Evolutionary conservation across 306 rosid genomes (phyloP).

Genomic region (Alnus rubra): DNA sequence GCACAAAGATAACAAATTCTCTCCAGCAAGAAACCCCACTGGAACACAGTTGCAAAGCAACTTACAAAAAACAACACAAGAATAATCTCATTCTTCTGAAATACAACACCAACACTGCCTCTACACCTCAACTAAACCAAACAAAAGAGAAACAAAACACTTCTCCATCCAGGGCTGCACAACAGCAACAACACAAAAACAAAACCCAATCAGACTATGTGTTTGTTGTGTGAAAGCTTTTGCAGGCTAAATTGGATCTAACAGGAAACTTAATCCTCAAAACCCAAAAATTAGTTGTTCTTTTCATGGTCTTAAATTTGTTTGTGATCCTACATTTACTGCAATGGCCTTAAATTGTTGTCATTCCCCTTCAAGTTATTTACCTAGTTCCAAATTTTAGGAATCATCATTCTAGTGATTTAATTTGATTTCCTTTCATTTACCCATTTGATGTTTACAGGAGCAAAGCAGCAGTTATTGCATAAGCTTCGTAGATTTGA

Average conservation of each 20-base stretch:
- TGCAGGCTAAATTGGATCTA: not conserved
- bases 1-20: too few relatives aligned
- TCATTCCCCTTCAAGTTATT: not conserved
- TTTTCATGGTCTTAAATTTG: not conserved
- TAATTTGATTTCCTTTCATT: not conserved
- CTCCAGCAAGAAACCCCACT: too few relatives aligned
- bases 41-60: too few relatives aligned
- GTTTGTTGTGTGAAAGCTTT: not conserved
- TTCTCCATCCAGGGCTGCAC: too few relatives aligned
- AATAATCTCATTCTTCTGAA: too few relatives aligned
- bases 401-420: not conserved
- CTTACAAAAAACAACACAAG: too few relatives aligned
- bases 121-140: too few relatives aligned
- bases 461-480: slow-evolving; percentile 71
- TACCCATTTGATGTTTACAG: slow-evolving; percentile 44
- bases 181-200: too few relatives aligned
- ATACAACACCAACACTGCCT: too few relatives aligned
- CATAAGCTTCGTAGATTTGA: slow-evolving; percentile 83
- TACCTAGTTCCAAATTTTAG: not conserved
- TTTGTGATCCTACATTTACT: not conserved
- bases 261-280: not conserved
- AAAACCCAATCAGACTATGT: too few relatives aligned
- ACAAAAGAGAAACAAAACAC: too few relatives aligned
- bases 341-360: not conserved
- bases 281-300: not conserved